Evolutionary conservation across 768 basidiomycete species (phyloP), one percentile per base, ranked within the genome.

Genomic region (Serendipita vermifera): DNA sequence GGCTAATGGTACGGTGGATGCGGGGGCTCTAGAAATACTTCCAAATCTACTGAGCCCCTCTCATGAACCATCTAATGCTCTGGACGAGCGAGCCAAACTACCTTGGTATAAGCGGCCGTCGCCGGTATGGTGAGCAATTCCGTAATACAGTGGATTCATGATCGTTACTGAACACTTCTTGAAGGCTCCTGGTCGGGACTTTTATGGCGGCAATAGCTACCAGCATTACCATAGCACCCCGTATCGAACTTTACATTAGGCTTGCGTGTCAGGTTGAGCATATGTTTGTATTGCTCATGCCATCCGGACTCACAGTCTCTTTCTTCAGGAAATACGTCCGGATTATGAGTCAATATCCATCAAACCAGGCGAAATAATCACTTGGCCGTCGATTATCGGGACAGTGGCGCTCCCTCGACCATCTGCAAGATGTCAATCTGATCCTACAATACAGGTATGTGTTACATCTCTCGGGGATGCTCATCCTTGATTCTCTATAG

Each of bases 21-120:
- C n/a, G n/a, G n/a, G n/a, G n/a, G n/a, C n/a, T n/a, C n/a, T n/a
- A n/a, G n/a, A n/a, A n/a, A n/a, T n/a, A n/a, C n/a, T n/a, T n/a
- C n/a, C n/a, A n/a, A n/a, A n/a, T n/a, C n/a, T n/a, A n/a, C n/a
- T n/a, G n/a, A n/a, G n/a, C n/a, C n/a, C n/a, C n/a, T n/a, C n/a
- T n/a, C n/a, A n/a, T n/a, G n/a, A n/a, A 27, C 41, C 39, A 20
- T 31, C 26, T n/a, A 11, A 40, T 1, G 24, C 7, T 13, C 33
- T 17, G 14, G 40, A n/a, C n/a, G n/a, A 27, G 3, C 29, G 39
- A 22, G 55, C 38, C 13, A 15, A 33, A 2, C 70, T 75, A 41
- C 81, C 85, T 2, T 88, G 86, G 85, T 87, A 82, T 77, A 85
- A 72, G 68, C 71, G 76, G 38, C 84, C 87, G 2, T 86, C 85